Evolutionary conservation across 2,329 filamentous ascomycete species (phyloP).

Genomic region (Hypoxylon sp.): DNA sequence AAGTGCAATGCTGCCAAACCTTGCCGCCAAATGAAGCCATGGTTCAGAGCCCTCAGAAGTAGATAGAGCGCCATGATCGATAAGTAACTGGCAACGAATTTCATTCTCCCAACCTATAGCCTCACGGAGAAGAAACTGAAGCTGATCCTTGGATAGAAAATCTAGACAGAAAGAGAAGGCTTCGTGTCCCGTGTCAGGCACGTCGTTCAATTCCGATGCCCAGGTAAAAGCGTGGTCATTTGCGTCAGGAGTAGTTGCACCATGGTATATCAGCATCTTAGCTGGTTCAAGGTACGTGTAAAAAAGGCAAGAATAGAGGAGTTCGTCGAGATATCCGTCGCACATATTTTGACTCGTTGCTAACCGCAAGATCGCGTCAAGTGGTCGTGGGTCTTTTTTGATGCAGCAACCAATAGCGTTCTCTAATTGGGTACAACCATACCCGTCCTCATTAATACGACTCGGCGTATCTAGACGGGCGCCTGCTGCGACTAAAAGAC

Average conservation of each 20-base stretch:
- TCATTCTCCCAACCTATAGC: neutral
- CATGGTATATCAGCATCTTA: slow-evolving; percentile 13
- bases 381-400: neutral
- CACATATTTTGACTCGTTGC: slow-evolving; percentile 12
- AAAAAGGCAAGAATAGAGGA: slow-evolving; percentile 19
- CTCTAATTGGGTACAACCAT: slow-evolving; percentile 15
- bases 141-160: slow-evolving; percentile 5
- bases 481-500: slow-evolving; percentile 24
- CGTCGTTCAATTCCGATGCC: neutral
- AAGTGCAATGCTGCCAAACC: slow-evolving; percentile 13
- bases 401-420: neutral
- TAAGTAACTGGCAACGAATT: slow-evolving; percentile 12
- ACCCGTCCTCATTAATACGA: neutral
- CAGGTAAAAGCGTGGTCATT: neutral
- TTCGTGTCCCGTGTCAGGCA: neutral
- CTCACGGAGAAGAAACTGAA: slow-evolving; percentile 6
- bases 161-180: slow-evolving; percentile 25
- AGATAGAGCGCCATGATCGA: slow-evolving; percentile 14
- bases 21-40: slow-evolving; percentile 34
- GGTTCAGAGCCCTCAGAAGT: neutral
- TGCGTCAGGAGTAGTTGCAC: slow-evolving; percentile 8
- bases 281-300: neutral
- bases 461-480: slow-evolving; percentile 23
- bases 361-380: slow-evolving; percentile 2
- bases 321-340: slow-evolving; percentile 20